Base-by-base conservation (phyloP, 495 filamentous ascomycete genomes). In the Schizothecium vesticola region DNA sequence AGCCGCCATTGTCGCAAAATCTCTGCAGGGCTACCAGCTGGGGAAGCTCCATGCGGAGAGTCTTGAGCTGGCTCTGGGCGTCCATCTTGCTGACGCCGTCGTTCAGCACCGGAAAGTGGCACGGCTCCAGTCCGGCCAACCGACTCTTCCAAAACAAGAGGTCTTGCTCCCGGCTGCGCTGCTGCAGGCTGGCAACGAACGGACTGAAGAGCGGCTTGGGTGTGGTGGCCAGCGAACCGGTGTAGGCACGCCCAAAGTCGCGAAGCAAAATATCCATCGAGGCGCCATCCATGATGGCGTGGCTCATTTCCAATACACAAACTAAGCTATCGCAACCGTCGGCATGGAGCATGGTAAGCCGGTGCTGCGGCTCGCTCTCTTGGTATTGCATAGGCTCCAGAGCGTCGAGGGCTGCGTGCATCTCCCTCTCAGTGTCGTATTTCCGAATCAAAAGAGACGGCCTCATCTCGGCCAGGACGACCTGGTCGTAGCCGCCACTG, bases 231-330 rank as follows among this genome's bases (percentile, higher is more conserved):
- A 71, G 33, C 58, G 59, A 16, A 13, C 66, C 62, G 33, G 58
- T 43, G 21, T 73, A 75, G 13, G 59, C 57, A 1, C 64, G 59
- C 2, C 43, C 61, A 3, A 73, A 29, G 59, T 73, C 75, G 0
- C 64, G 65, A 10, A 73, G 55, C 3, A 72, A 55, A 9, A 87
- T 70, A 6, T 79, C 75, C 67, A 86, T 78, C 2, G 83, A 86
- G 82, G 86, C 88, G 24, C 87, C 87, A 67, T 91, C 88, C 72
- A 89, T 90, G 16, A 90, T 73, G 3, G 86, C 83, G 70, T 91
- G 88, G 70, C 82, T 89, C 24, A 89, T 75, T 60, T 90, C 86
- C 24, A 89, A 69, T 66, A 85, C 86, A 33, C 83, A 71, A 0
- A 82, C 69, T 0, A 86, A 77, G 22, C 75, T 72, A 0, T 78